These are phyloP conservation scores for Diatrype stigma DNA, from an alignment of 2,329 filamentous ascomycete genomes.

Conservation along the genomic window DNA sequence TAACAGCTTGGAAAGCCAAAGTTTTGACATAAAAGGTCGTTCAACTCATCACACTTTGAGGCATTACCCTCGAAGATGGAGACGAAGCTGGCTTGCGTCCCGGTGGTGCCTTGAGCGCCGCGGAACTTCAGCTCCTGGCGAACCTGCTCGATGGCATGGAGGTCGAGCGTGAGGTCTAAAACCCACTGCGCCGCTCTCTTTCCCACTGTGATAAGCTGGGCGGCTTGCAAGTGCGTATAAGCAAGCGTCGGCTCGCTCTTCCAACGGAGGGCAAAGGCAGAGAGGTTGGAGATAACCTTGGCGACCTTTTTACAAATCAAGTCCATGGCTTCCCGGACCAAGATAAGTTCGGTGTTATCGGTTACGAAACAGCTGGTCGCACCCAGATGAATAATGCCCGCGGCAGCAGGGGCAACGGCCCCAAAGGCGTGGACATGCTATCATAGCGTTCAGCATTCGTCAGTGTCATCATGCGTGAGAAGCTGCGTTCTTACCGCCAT, in stretches of 20 bases:
- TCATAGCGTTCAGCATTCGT: neutral
- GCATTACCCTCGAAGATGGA: conserved; percentile 42
- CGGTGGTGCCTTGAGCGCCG: conserved; percentile 51
- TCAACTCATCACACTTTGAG: conserved; percentile 45
- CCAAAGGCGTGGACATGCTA: conserved; percentile 72
- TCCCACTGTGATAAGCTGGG: conserved; percentile 50
- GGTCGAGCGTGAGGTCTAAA: conserved; percentile 68
- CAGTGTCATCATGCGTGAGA: neutral
- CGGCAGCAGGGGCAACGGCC: conserved; percentile 39
- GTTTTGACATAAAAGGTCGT: conserved; percentile 49
- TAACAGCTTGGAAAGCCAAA: conserved; percentile 45
- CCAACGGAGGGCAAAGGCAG: conserved; percentile 65
- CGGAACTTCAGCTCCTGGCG: conserved; percentile 67
- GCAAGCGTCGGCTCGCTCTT: conserved; percentile 68
- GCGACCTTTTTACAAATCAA: conserved; percentile 71
- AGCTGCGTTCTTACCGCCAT: conserved; percentile 48
- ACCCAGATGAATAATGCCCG: conserved; percentile 78
- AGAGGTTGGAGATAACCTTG: conserved; percentile 69
- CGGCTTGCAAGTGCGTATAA: conserved; percentile 69
- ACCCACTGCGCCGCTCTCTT: conserved; percentile 66
- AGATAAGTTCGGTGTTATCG: conserved; percentile 73
- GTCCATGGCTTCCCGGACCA: conserved; percentile 68
- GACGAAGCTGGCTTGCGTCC: conserved; percentile 72
- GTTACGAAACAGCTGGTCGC: conserved; percentile 60
- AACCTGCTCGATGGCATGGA: conserved; percentile 65